Evolutionary conservation across 768 basidiomycete genomes (phyloP), one percentile per base, ranked within the genome.

Genomic region (Clathrus columnatus): DNA sequence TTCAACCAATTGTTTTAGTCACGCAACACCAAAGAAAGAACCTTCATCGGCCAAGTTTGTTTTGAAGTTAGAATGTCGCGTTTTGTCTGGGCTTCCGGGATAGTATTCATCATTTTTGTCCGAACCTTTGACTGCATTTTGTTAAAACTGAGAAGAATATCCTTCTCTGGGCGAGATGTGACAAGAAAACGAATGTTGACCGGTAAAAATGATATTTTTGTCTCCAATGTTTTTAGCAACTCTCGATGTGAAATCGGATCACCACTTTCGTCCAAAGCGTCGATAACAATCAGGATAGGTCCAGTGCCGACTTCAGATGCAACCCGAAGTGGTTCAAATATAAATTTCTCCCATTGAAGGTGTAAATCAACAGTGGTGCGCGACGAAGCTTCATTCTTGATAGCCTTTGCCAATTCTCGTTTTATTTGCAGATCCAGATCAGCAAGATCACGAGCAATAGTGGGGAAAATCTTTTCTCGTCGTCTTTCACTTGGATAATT

Each of bases 361-460:
- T 23, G 16, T 1, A 14, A 1, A 14, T 2, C n/a, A 23, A 23
- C 21, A 17, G 41, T 42, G 41, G 41, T 42, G 11, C 41, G 41
- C 41, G 20, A 11, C 11, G 41, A 11, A 11, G 41, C 41, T 11
- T 42, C 20, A 11, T 11, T 14, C 18, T 21, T 43, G 43, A 56
- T 20, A 5, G 36, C 48, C 5, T 16, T n/a, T 6, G 20, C 24
- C 16, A 61, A 49, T 5, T 17, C 24, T 11, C 7, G 6, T 16
- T 48, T 17, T 16, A 51, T 26, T n/a, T 20, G 21, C 7, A 21
- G 14, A 18, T 56, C 54, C 14, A 27, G 23, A 20, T 49, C 43
- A 0, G 57, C 48, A 20, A 62, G 30, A 18, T 59, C 50, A 4
- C 30, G 43, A 2, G 61, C 59, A 6, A 62, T 57, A n/a, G 54